These are phyloP conservation scores for Beverwykella pulmonaria DNA, from an alignment of 495 filamentous ascomycete genomes.

Conservation along the genomic window DNA sequence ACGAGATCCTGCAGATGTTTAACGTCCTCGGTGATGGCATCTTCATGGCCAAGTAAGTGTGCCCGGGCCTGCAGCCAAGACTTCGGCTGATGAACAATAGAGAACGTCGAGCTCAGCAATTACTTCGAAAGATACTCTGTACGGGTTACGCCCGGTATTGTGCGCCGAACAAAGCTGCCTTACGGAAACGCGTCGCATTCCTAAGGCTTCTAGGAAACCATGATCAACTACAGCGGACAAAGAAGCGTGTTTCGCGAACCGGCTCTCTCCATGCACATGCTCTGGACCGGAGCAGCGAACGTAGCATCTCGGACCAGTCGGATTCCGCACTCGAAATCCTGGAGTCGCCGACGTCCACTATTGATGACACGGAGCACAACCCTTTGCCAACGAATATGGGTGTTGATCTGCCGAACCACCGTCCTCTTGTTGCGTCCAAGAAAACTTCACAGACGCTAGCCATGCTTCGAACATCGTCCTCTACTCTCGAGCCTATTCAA, in stretches of 20 bases:
- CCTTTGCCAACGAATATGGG: background rate
- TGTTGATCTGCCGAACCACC: background rate
- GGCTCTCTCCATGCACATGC: background rate
- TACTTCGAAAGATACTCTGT: conserved; percentile 3
- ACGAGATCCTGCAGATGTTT: conserved; percentile 1
- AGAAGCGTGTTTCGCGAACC: background rate
- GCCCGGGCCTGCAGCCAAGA: background rate
- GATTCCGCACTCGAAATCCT: background rate
- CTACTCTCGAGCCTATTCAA: conserved; percentile 1
- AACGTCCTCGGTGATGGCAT: conserved; percentile 1
- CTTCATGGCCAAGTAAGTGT: conserved; percentile 7
- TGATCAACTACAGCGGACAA: background rate
- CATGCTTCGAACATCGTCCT: background rate
- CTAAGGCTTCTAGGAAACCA: background rate
- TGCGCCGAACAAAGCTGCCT: background rate
- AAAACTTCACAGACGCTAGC: background rate
- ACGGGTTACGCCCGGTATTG: background rate
- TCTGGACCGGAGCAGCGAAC: background rate
- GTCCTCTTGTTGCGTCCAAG: background rate
- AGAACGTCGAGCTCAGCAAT: conserved; percentile 8
- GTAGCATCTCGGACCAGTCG: background rate
- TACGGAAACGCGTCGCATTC: conserved; percentile 1
- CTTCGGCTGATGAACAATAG: conserved; percentile 1
- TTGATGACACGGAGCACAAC: background rate
- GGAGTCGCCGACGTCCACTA: background rate